Evolutionary conservation across 352 stramenopile genomes (phyloP), one percentile per base, ranked within the genome.

Genomic region (Nothophytophthora sp.): DNA sequence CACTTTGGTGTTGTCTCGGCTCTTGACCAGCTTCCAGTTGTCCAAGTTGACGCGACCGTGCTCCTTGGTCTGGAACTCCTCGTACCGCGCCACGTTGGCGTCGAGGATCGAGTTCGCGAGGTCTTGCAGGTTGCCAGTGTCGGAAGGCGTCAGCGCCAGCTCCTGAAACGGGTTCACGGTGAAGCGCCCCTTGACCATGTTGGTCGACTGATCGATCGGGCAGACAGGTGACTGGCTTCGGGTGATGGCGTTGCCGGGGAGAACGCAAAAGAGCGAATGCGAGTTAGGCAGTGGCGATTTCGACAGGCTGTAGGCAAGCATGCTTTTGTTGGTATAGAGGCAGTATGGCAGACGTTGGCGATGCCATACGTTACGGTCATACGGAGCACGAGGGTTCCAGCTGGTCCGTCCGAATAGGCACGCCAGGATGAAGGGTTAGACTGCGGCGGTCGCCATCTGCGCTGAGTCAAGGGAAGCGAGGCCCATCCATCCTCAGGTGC

Each of bases 1-100:
- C 1, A 76, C 58, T 1, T 58, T 60, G 25, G 52, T 59, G 20
- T 55, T 67, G 30, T 76, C 62, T 19, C 58, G 49, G 9, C 35
- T 60, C 29, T 71, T 71, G 44, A 72, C 57, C 9, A 67, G 44
- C 27, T 76, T 76, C 67, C 67, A 76, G 10, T 56, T 13, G 3
- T 47, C 45, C 7, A 45, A 5, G 36, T 72, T 42, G 22, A 73
- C 60, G 7, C 40, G 25, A 50, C 50, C 64, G 40, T 55, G 63
- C 37, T 61, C 59, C 16, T 70, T 62, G 29, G 55, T 59, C 5
- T 68, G 37, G 32, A 73, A 65, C 2, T 66, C 48, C 34, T 74
- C 67, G 35, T 72, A 77, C 19, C 63, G 59, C 1, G 44, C 37
- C 12, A 77, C 37, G 23, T 65, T 65, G 10, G 58, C 53, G 9